phyloP scores from a whole-genome alignment of 768 basidiomycete genomes.

The Flagelloscypha sp. region DNA sequence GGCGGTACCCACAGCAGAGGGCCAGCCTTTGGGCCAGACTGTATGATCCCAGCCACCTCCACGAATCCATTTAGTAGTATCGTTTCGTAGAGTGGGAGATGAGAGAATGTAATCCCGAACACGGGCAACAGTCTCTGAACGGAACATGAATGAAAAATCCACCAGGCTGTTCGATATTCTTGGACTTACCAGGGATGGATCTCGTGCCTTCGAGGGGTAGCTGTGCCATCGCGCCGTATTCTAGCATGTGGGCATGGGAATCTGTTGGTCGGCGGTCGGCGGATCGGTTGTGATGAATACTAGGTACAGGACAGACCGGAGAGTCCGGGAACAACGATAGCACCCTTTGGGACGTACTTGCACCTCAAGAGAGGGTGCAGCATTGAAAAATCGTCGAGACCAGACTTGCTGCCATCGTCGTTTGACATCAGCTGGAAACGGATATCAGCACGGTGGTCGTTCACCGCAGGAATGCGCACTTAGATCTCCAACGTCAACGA shows the following conservation, averaged over 20 bases:
- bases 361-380: slow-evolving; percentile 24
- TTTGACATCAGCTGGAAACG: slow-evolving; percentile 23
- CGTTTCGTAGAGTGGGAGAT: slow-evolving; percentile 45
- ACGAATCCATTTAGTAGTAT: slow-evolving; percentile 56
- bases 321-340: slow-evolving; percentile 65
- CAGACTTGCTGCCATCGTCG: slow-evolving; percentile 27
- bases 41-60: slow-evolving; percentile 95
- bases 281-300: no score
- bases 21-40: slow-evolving; percentile 57
- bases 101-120: slow-evolving; percentile 53
- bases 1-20: slow-evolving; percentile 47
- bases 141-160: slow-evolving; percentile 1
- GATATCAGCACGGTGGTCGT: not conserved
- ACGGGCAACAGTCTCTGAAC: slow-evolving; percentile 51
- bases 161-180: no score
- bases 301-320: slow-evolving; percentile 41
- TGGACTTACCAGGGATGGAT: slow-evolving; percentile 42
- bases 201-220: slow-evolving; percentile 58
- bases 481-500: slow-evolving; percentile 47
- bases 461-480: slow-evolving; percentile 28
- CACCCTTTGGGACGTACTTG: slow-evolving; percentile 45
- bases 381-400: slow-evolving; percentile 12
- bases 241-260: slow-evolving; percentile 72
- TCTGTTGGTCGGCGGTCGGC: no score
- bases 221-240: slow-evolving; percentile 62